Evolutionary conservation across 2,329 filamentous ascomycete species (phyloP).

Genomic region (Dactylonectria macrodidyma): DNA sequence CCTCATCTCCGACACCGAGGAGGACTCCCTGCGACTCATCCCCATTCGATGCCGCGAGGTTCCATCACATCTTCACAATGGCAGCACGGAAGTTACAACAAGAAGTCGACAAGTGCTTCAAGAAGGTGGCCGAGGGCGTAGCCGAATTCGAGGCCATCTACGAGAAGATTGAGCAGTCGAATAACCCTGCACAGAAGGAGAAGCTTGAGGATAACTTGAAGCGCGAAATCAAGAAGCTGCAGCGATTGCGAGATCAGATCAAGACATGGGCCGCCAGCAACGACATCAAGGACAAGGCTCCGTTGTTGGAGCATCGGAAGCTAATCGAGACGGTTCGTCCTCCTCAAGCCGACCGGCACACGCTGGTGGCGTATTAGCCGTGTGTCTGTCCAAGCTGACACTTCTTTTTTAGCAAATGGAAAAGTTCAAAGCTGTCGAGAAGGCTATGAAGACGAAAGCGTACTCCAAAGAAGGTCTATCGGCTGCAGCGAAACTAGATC

Average conservation of each 20-base stretch:
- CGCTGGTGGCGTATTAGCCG: slow-evolving; percentile 28
- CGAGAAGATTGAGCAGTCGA: slow-evolving; percentile 95
- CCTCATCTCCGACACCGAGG: slow-evolving; percentile 9
- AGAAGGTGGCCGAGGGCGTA: slow-evolving; percentile 96
- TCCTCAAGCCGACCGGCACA: slow-evolving; percentile 18
- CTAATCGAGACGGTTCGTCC: slow-evolving; percentile 93
- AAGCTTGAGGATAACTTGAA: slow-evolving; percentile 98
- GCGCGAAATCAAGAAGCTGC: slow-evolving; percentile 99
- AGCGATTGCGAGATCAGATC: slow-evolving; percentile 97
- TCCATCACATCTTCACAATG: slow-evolving; percentile 71
- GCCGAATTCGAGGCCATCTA: slow-evolving; percentile 94
- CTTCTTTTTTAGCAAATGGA: slow-evolving; percentile 87
- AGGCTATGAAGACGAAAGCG: slow-evolving; percentile 99
- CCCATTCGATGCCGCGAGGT: slow-evolving; percentile 37
- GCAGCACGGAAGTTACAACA: slow-evolving; percentile 96
- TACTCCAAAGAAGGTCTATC: slow-evolving; percentile 98
- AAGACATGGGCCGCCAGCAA: slow-evolving; percentile 99
- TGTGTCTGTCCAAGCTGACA: slow-evolving; percentile 36
- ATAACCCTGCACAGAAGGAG: slow-evolving; percentile 95
- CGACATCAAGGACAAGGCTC: slow-evolving; percentile 99
- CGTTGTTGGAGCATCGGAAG: slow-evolving; percentile 92
- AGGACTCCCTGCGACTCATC: slow-evolving; percentile 26
- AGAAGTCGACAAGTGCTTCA: slow-evolving; percentile 99
- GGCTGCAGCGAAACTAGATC: slow-evolving; percentile 92
- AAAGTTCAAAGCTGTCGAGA: slow-evolving; percentile 99